A percentile compares a stretch with the other conserved stretches of the same genome.
Conservation (phyloP, 1,284 basidiomycete species). For the Heterobasidion occidentale region DNA sequence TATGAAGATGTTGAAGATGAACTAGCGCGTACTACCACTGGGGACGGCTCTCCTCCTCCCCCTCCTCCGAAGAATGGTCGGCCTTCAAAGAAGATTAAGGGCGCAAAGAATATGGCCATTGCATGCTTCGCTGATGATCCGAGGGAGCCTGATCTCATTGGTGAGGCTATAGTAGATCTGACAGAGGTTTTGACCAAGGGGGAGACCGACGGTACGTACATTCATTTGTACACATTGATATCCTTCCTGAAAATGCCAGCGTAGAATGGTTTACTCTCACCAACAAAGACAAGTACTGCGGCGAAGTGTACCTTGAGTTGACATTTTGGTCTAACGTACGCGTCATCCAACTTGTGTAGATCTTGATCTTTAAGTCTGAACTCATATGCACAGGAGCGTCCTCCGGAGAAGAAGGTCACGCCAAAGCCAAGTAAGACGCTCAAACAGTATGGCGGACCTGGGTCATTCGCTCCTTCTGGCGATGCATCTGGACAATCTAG, state of each 20-base stretch:
- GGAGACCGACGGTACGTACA: conserved; percentile 84
- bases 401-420: conserved; percentile 60
- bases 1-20: conserved; percentile 74
- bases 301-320: conserved; percentile 90
- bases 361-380: conserved; percentile 2
- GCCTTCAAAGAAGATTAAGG: conserved; percentile 55
- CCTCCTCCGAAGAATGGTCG: conserved; percentile 49
- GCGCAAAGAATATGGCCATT: conserved; percentile 73
- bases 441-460: conserved; percentile 69
- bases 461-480: conserved; percentile 55
- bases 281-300: conserved; percentile 88
- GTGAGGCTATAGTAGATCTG: conserved; percentile 83
- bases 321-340: conserved; percentile 92
- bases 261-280: conserved; percentile 87
- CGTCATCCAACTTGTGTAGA: conserved; percentile 23
- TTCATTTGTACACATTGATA: background rate
- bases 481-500: conserved; percentile 9
- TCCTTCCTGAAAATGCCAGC: conserved; percentile 3
- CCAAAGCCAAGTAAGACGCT: conserved; percentile 41
- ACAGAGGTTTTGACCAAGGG: conserved; percentile 90
- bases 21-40: conserved; percentile 34
- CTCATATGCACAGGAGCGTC: conserved; percentile 45
- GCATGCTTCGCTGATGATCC: conserved; percentile 93
- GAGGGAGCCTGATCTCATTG: conserved; percentile 93
- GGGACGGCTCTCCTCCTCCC: conserved; percentile 47